These are phyloP conservation scores for Nigrograna mackinnonii DNA, from an alignment of 2,329 filamentous ascomycete species.

Conservation along the genomic window DNA sequence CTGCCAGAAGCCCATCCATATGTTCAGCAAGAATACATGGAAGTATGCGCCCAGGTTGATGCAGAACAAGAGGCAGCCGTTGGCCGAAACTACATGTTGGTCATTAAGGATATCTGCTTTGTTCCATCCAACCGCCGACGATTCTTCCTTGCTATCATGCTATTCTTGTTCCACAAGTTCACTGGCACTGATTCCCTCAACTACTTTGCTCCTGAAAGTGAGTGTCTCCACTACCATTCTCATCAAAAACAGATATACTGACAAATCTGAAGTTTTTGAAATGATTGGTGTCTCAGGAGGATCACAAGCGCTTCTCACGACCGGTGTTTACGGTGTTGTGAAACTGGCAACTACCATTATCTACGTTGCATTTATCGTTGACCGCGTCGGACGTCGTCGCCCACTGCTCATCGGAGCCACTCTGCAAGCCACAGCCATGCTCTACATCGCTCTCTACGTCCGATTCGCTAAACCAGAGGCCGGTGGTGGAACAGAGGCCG, in stretches of 20 bases:
- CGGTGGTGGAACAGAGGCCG: constrained; percentile 38
- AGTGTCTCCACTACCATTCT: not conserved
- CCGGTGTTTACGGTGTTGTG: constrained; percentile 42
- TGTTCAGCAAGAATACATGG: constrained; percentile 35
- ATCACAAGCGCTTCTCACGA: constrained; percentile 36
- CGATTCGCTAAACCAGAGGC: constrained; percentile 36
- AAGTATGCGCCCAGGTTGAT: constrained; percentile 41
- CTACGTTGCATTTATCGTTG: constrained; percentile 37
- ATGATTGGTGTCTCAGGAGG: constrained; percentile 41
- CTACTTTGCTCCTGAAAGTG: constrained; percentile 37
- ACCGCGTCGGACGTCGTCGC: constrained; percentile 34
- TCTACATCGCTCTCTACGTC: constrained; percentile 40
- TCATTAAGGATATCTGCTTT: constrained; percentile 36
- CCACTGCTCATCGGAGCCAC: constrained; percentile 34
- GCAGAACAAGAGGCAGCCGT: constrained; percentile 27
- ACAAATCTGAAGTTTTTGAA: constrained; percentile 38
- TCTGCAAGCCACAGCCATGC: constrained; percentile 33
- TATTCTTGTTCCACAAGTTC: constrained; percentile 48
- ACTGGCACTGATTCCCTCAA: constrained; percentile 47
- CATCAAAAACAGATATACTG: not conserved
- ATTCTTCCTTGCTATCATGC: constrained; percentile 38
- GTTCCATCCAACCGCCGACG: constrained; percentile 36
- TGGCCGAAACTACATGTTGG: constrained; percentile 36
- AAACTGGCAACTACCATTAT: constrained; percentile 36
- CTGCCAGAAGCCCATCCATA: constrained; percentile 44